Conservation (phyloP, 148 eudicot species). For the Polygonum aviculare region DNA sequence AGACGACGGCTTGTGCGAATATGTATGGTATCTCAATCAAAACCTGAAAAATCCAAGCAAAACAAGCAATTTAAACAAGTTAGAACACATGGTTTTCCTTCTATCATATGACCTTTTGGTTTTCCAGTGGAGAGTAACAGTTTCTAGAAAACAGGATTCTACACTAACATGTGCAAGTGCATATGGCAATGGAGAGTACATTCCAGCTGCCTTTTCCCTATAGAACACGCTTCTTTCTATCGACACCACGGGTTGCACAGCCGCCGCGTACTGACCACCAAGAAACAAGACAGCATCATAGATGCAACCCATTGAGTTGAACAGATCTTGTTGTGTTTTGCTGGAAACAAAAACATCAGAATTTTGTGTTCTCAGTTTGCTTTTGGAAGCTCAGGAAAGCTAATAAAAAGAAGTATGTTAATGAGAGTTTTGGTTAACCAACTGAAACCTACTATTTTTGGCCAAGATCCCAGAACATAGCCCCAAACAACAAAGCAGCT, state of each 20-base stretch:
- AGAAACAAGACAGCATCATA: constrained; percentile 17
- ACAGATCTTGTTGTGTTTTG: constrained; percentile 9
- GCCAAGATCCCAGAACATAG: constrained; percentile 15
- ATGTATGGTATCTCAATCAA: constrained; percentile 32
- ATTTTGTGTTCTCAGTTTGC: neutral
- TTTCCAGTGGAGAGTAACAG: no score
- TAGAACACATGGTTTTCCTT: neutral
- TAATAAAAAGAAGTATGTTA: no score
- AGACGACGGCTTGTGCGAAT: constrained; percentile 21
- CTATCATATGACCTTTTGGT: no score
- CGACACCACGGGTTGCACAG: constrained; percentile 14
- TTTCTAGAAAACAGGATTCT: neutral
- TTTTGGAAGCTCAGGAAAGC: neutral
- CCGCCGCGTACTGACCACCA: constrained; percentile 10
- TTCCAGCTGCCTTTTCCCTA: constrained; percentile 17
- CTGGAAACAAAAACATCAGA: neutral
- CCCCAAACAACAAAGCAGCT: constrained; percentile 5
- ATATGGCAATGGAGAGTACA: constrained; percentile 14
- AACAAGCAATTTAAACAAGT: neutral
- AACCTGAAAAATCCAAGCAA: constrained; percentile 17
- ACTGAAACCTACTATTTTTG: neutral
- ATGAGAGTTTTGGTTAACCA: neutral
- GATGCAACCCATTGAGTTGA: constrained; percentile 19
- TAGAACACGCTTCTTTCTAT: constrained; percentile 15
- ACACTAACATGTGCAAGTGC: constrained; percentile 14